Evolutionary conservation across 306 rosid genomes (phyloP).

Genomic region (Cicer yamashitae): DNA sequence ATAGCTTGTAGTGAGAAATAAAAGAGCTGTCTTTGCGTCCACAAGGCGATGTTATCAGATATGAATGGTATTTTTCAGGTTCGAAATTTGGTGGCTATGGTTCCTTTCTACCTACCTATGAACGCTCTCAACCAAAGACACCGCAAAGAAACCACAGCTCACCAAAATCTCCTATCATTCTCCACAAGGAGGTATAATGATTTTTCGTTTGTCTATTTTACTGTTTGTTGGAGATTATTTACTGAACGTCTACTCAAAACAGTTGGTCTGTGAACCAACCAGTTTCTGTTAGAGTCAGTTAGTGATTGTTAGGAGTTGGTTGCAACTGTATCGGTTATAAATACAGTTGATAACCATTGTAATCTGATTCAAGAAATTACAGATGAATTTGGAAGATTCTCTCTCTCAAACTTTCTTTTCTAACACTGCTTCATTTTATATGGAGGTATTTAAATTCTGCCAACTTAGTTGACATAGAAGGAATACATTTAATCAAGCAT

Average conservation of each 20-base stretch:
- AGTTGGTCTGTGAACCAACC: neutral
- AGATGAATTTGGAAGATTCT: neutral
- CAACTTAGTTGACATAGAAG: constrained; percentile 43
- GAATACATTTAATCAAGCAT: constrained; percentile 50
- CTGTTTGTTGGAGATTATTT: constrained; percentile 29
- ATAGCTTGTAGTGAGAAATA: constrained; percentile 45
- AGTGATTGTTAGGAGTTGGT: neutral
- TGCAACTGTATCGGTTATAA: neutral
- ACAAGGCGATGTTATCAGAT: constrained; percentile 49
- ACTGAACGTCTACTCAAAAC: neutral
- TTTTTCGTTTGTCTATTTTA: constrained; percentile 20
- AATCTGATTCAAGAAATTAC: neutral
- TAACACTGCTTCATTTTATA: neutral
- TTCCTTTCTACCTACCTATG: constrained; percentile 71
- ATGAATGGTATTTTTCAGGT: constrained; percentile 61
- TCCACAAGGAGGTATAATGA: constrained; percentile 61
- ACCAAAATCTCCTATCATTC: constrained; percentile 52
- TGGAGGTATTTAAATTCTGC: constrained; percentile 44
- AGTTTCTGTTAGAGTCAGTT: neutral
- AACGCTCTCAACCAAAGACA: constrained; percentile 58
- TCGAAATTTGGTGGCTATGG: constrained; percentile 78
- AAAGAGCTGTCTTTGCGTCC: constrained; percentile 39
- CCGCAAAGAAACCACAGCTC: constrained; percentile 58
- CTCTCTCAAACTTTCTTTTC: neutral
- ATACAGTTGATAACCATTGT: neutral